Evolutionary conservation across 2,329 filamentous ascomycete genomes (phyloP).

Genomic region (Colletotrichum orbiculare): DNA sequence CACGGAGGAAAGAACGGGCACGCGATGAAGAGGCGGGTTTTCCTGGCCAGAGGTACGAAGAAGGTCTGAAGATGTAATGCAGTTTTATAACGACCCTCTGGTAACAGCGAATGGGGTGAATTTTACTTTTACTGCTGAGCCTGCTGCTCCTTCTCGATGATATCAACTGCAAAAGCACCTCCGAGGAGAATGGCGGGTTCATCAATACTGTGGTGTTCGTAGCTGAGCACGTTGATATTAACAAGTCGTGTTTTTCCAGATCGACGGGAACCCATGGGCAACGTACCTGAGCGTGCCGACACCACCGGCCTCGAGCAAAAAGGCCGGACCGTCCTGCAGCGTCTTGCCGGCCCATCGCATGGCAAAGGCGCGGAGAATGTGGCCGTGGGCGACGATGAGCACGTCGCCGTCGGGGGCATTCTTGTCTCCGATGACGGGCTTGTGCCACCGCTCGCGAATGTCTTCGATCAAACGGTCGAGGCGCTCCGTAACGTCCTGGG

Average conservation of each 20-base stretch:
- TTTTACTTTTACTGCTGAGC: conserved; percentile 33
- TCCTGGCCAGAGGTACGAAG: conserved; percentile 42
- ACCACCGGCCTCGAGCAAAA: conserved; percentile 90
- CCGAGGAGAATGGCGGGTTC: conserved; percentile 85
- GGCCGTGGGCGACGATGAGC: conserved; percentile 85
- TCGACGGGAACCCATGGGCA: neutral
- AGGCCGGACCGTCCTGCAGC: conserved; percentile 78
- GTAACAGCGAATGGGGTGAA: neutral
- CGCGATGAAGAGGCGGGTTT: conserved; percentile 54
- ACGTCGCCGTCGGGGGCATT: conserved; percentile 51
- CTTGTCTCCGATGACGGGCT: conserved; percentile 63
- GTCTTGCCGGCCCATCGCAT: conserved; percentile 84
- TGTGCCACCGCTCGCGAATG: conserved; percentile 75
- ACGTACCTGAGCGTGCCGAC: conserved; percentile 80
- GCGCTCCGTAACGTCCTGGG: conserved; percentile 76
- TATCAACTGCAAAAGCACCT: conserved; percentile 71
- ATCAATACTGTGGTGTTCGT: conserved; percentile 81
- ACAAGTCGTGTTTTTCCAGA: neutral
- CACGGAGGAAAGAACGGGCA: conserved; percentile 46
- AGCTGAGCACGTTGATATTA: conserved; percentile 57
- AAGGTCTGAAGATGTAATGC: neutral
- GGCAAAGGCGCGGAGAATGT: conserved; percentile 88
- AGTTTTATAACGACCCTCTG: neutral
- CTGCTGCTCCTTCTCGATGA: conserved; percentile 40
- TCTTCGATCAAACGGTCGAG: conserved; percentile 82